Percentiles rank a stretch among this genome's conserved stretches.
Conservation (phyloP, 1,284 basidiomycete genomes). For the Cystobasidiaceae sp. region DNA sequence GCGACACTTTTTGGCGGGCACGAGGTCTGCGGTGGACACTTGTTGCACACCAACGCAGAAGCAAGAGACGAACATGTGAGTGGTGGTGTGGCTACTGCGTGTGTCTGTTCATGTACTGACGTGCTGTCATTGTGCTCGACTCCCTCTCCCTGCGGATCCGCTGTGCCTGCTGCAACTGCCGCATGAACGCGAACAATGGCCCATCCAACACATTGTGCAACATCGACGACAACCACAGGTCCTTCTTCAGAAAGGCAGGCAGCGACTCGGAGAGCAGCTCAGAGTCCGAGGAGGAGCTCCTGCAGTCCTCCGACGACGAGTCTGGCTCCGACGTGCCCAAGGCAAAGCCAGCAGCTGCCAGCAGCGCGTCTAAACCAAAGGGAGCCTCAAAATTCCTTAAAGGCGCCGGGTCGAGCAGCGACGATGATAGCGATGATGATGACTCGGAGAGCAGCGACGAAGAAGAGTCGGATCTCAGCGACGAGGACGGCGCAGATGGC, state of each 20-base stretch:
- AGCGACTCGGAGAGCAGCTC: conserved; percentile 69
- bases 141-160: too few species aligned
- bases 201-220: too few species aligned
- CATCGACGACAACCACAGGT: conserved; percentile 60
- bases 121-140: too few species aligned
- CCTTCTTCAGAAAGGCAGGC: conserved; percentile 78
- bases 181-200: too few species aligned
- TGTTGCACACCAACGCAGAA: too few species aligned
- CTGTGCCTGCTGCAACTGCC: too few species aligned
- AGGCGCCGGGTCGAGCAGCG: conserved; percentile 10
- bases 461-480: too few species aligned
- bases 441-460: conserved; percentile 51
- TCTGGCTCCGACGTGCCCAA: conserved; percentile 48
- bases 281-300: conserved; percentile 70
- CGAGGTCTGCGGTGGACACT: too few species aligned
- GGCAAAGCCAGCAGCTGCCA: background rate
- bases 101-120: too few species aligned
- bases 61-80: too few species aligned
- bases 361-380: background rate
- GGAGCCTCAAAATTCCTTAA: conserved; percentile 16
- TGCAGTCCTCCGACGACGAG: conserved; percentile 65
- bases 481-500: conserved; percentile 47
- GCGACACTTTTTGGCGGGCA: too few species aligned
- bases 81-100: too few species aligned
- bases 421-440: conserved; percentile 46